Conservation (phyloP, 139 green algal genomes). For the Pycnococcus provasolii region DNA sequence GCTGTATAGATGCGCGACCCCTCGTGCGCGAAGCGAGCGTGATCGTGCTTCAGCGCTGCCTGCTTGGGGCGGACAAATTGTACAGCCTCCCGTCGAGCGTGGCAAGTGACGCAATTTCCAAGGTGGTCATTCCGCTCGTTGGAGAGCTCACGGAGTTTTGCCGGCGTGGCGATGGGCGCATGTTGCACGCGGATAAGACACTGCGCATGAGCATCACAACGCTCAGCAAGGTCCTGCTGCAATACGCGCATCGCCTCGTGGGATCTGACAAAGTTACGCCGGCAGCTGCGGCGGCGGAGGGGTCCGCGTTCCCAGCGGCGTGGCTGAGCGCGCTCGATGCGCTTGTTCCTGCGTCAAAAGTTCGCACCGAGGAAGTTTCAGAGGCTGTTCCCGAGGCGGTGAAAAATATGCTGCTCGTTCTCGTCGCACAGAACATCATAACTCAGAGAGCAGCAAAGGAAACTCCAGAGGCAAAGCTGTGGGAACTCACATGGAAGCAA, state of each 20-base stretch:
- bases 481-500: constrained; percentile 61
- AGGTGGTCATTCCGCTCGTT: constrained; percentile 48
- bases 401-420: constrained; percentile 94
- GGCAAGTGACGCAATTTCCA: constrained; percentile 33
- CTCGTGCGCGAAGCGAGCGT: constrained; percentile 29
- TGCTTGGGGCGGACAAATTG: neutral
- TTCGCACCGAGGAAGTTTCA: constrained; percentile 51
- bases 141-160: constrained; percentile 29
- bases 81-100: constrained; percentile 22
- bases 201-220: constrained; percentile 44
- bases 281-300: constrained; percentile 10
- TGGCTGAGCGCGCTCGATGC: constrained; percentile 45
- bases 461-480: constrained; percentile 40
- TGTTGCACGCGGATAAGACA: constrained; percentile 38
- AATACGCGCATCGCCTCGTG: constrained; percentile 18
- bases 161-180: too few relatives aligned
- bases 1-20: constrained; percentile 4
- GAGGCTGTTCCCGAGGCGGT: constrained; percentile 76
- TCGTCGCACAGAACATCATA: constrained; percentile 22
- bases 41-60: constrained; percentile 20
- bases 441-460: too few relatives aligned
- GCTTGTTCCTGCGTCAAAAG: constrained; percentile 17
- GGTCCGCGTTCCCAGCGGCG: constrained; percentile 40
- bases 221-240: constrained; percentile 53
- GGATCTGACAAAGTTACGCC: neutral